Base-by-base conservation (phyloP, 768 basidiomycete genomes). In the Flagelloscypha sp. region DNA sequence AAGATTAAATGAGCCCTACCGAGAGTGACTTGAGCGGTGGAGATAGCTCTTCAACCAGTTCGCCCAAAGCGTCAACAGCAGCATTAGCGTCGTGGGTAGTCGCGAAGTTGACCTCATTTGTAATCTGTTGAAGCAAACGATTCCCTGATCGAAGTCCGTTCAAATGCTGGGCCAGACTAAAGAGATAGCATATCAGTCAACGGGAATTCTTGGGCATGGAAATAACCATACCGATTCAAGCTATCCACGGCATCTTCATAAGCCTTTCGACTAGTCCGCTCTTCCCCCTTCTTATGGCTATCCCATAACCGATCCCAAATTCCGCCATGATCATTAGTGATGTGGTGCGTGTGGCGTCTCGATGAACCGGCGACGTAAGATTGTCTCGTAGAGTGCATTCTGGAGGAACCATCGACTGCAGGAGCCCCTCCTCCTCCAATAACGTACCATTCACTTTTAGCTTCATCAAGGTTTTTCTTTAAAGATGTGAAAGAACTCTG, bases 101-200 rank as follows among this genome's bases (percentile, higher is more conserved):
- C 27, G 56, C 65, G 38, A 54, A 65, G 34, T 51, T 57, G 12
- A 50, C 60, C 17, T 43, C 59, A 31, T 72, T 72, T 10, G 83
- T 74, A 19, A 97, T 56, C 32, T 93, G 86, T 42, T 82, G 78
- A 52, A 97, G 92, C 23, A 98, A 56, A 22, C 74, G 70, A 6
- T 83, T 88, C 1, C 90, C 85, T 38, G 84, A 79, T 30, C 94
- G 62, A 40, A 98, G 62, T 17, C 94, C 92, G 37, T 83, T 92
- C 24, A 99, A 59, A 61, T 98, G 93, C 51, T 99, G 94, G 1
- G 88, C 95, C 4, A 99, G 72, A n/a, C n/a, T n/a, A n/a, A n/a
- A n/a, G n/a, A n/a, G n/a, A n/a, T n/a, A n/a, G n/a, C n/a, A n/a
- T n/a, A n/a, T n/a, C n/a, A n/a, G n/a, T n/a, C n/a, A n/a, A n/a